Base-by-base conservation (phyloP, 768 basidiomycete genomes). In the Lenzites betulinus region DNA sequence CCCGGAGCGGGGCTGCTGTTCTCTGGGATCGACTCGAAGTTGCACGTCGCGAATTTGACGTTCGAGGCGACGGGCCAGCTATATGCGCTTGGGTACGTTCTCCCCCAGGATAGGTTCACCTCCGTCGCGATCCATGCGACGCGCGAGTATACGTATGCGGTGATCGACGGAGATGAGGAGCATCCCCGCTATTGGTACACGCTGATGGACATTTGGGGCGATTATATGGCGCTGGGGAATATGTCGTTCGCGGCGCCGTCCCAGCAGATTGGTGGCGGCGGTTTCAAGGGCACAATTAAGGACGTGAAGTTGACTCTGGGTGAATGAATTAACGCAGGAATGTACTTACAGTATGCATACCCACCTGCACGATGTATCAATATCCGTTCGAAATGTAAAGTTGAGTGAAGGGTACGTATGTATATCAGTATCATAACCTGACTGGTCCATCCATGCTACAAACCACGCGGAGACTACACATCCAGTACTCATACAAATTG, bases 241-340 rank as follows among this genome's bases (percentile, higher is more conserved):
- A 78, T 80, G 76, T 78, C 77, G 3, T 80, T 79, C 54, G 77
- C 77, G 1, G 79, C 79, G 12, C 78, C 78, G 1, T 68, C 76
- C 2, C 64, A 62, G 36, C 64, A 68, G 2, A 73, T 79, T 18
- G 78, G 80, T 12, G 65, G 59, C 1, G 58, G 65, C 33, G 73
- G 74, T 46, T 77, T 81, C 61, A 23, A 51, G 50, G 77, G 77
- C n/a, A 64, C 67, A 6, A 66, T 78, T 55, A 72, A 66, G 23
- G 62, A 74, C 55, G 67, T 75, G 4, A 50, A 39, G 39, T 35
- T 69, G 35, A 58, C 43, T 15, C 30, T 67, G 20, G 64, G 63
- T n/a, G 59, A 20, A 16, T 60, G 57, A 59, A 41, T 9, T 12
- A 20, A n/a, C 18, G 11, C 5, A 41, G 9, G 11, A 6, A 7